phyloP scores from a whole-genome alignment of 352 stramenopile species.

The Globisporangium cylindrosporum region DNA sequence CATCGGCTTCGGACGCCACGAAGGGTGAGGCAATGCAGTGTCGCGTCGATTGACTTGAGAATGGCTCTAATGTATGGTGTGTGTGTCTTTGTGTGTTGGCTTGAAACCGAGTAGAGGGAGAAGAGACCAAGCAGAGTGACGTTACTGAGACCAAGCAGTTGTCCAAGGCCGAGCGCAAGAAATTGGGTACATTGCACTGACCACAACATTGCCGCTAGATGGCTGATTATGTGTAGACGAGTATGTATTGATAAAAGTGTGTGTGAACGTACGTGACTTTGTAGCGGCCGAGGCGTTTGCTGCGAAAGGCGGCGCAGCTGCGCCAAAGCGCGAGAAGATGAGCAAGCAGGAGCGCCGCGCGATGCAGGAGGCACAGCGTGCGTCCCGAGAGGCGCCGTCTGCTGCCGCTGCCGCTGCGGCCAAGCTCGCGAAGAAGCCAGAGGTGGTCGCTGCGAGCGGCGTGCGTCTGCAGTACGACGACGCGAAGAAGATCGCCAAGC shows the following conservation, averaged over 20 bases:
- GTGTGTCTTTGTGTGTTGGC: background rate
- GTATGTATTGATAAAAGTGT: background rate
- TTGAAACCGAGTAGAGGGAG: background rate
- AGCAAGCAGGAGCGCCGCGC: constrained; percentile 91
- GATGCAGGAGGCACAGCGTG: constrained; percentile 89
- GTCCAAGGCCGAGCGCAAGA: constrained; percentile 69
- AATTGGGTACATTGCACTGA: constrained; percentile 24
- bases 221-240: too few relatives aligned
- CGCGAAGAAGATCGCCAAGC: constrained; percentile 72
- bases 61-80: background rate
- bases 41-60: background rate
- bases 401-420: constrained; percentile 3
- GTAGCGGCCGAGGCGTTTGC: constrained; percentile 50
- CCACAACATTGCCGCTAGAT: too few relatives aligned
- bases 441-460: constrained; percentile 32
- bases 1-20: constrained; percentile 19
- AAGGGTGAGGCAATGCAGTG: background rate
- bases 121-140: constrained; percentile 1
- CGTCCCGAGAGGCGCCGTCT: constrained; percentile 20
- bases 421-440: constrained; percentile 42
- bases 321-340: constrained; percentile 78
- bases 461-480: constrained; percentile 76
- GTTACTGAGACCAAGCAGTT: constrained; percentile 36
- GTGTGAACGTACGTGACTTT: background rate
- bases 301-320: constrained; percentile 32